Percentiles rank a stretch among this genome's conserved stretches.
Conservation (phyloP, 192 early-diverging fungal genomes). For the Chytriomyces confervae region DNA sequence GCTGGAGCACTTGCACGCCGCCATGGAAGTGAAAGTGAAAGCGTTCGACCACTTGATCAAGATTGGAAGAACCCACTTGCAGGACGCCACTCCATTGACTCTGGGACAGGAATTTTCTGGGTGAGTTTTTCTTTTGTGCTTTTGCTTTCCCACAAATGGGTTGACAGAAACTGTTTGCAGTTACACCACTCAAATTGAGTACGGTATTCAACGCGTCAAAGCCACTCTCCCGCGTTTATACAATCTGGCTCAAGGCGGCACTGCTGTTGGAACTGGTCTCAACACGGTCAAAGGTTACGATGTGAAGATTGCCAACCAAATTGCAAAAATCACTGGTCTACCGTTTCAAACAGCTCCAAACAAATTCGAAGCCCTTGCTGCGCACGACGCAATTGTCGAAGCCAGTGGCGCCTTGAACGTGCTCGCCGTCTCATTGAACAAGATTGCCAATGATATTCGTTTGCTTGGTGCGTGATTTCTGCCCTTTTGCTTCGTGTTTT, state of each 20-base stretch:
- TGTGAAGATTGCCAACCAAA: conserved; percentile 85
- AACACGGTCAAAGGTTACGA: conserved; percentile 96
- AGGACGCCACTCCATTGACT: conserved; percentile 97
- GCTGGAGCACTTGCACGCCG: conserved; percentile 78
- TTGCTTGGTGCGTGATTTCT: conserved; percentile 55
- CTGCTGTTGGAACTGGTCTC: conserved; percentile 96
- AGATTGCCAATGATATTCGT: conserved; percentile 99
- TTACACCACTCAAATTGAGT: conserved; percentile 78
- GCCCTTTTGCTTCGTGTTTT: too few relatives aligned
- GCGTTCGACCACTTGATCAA: conserved; percentile 95
- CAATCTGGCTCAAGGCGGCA: conserved; percentile 96
- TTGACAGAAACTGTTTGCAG: neutral
- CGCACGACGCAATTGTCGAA: conserved; percentile 98
- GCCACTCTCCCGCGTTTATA: conserved; percentile 81
- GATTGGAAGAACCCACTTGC: conserved; percentile 98
- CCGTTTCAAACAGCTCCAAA: conserved; percentile 96
- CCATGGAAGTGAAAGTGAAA: conserved; percentile 77
- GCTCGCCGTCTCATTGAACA: conserved; percentile 93
- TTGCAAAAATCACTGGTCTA: conserved; percentile 85
- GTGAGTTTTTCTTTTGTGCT: conserved; percentile 54
- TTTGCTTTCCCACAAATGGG: too few relatives aligned
- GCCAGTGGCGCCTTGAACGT: conserved; percentile 94
- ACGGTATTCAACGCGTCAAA: conserved; percentile 88
- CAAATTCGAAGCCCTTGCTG: conserved; percentile 99
- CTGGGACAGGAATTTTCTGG: conserved; percentile 99